Base-by-base conservation (phyloP, 345 rosid genomes). In the Corchorus olitorius region DNA sequence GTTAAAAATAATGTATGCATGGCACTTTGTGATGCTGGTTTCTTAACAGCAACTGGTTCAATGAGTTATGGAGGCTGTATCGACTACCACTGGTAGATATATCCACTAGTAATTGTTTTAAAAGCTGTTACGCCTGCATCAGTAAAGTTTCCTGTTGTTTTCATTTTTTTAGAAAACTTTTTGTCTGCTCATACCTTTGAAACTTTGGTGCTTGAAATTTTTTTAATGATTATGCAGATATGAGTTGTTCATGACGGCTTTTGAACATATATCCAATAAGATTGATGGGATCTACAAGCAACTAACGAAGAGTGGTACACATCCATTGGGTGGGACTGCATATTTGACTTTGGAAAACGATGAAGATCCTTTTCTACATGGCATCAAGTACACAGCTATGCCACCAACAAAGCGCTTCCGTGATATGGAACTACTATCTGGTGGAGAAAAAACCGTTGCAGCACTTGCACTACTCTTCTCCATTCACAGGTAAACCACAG, bases 341-440 rank as follows among this genome's bases (percentile, higher is more conserved):
- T 93, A 93, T 88, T 78, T 96, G 79, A 96, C 91, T 86, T 83
- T 93, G 70, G 99, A 95, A 82, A 95, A 92, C 60, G 99, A 93
- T 77, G 99, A 96, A 73, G 99, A 96, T 81, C 99, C 99, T 6
- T 96, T 87, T 81, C 81, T 96, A 62, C 89, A 96, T 83, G 99
- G 99, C 67, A 93, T 92, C 80, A 93, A 93, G 78, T 96, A 84
- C 76, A 96, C 98, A 45, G 94, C 96, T 62, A 93, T 96, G 99
- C 99, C 99, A 65, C 98, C 99, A 81, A 92, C 98, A 53, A 96
- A 96, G 90, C 97, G 99, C 41, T 93, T 96, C 70, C 92, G 99
- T 54, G 99, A 93, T 78, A 96, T 96, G 99, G 99, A 96, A 81
- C 98, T 91, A 76, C 92, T 96, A 35, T 93, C 98, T 84, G 99